These are phyloP conservation scores for Rubia balearica DNA, from an alignment of 305 asterid genomes.

Conservation along the genomic window DNA sequence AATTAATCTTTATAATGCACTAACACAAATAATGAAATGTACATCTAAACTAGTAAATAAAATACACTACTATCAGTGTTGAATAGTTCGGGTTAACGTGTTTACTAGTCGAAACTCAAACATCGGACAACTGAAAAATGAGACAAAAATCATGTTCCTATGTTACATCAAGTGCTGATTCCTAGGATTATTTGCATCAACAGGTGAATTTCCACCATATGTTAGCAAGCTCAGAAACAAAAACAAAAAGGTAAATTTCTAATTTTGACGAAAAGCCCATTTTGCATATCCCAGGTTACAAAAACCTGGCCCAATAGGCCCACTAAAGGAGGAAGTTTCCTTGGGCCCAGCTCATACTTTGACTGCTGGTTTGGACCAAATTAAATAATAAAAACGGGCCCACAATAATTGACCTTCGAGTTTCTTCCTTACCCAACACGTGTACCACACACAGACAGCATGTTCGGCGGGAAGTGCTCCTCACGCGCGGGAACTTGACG, in stretches of 20 bases:
- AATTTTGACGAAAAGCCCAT: neutral
- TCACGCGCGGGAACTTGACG: conserved; percentile 7
- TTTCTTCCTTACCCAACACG: neutral
- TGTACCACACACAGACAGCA: neutral
- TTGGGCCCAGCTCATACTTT: conserved; percentile 11
- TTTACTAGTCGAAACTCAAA: neutral
- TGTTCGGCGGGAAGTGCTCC: neutral
- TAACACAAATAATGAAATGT: too few relatives aligned
- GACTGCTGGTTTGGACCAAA: neutral
- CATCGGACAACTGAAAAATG: neutral
- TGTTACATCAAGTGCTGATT: neutral
- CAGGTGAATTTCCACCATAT: neutral
- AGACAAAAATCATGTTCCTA: neutral
- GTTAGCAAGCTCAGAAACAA: neutral
- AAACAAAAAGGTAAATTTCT: neutral
- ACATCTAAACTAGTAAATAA: too few relatives aligned
- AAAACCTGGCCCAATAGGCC: neutral
- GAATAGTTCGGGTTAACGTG: neutral
- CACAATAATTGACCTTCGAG: neutral
- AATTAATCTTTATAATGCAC: too few relatives aligned
- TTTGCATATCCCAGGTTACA: neutral
- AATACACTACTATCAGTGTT: neutral
- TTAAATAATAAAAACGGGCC: neutral
- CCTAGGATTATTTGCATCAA: neutral
- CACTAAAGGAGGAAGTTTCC: neutral